Evolutionary conservation across 1,139 yeast species (phyloP).

Genomic region (Taphrina betulina): DNA sequence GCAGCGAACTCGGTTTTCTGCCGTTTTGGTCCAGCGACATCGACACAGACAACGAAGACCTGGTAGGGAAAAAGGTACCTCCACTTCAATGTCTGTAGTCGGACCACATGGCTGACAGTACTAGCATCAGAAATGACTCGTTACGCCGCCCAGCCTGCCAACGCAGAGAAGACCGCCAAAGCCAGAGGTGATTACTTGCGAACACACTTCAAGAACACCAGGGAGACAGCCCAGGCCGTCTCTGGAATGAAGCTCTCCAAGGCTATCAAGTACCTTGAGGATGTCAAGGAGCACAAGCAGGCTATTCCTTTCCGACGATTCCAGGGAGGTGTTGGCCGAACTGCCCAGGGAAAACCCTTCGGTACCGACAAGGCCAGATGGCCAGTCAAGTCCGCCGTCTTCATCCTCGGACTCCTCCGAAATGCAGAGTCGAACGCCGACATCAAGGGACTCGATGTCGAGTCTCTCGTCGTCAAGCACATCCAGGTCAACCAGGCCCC

Average conservation of each 20-base stretch:
- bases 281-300: constrained; percentile 97
- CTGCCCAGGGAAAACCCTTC: constrained; percentile 99
- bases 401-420: constrained; percentile 87
- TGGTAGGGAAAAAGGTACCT: too few relatives aligned
- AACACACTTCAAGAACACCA: constrained; percentile 99
- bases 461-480: constrained; percentile 92
- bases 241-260: constrained; percentile 95
- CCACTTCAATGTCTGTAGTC: too few relatives aligned
- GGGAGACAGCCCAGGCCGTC: constrained; percentile 98
- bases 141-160: constrained; percentile 52
- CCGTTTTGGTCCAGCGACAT: too few relatives aligned
- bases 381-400: constrained; percentile 99
- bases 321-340: constrained; percentile 95
- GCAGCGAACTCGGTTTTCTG: too few relatives aligned
- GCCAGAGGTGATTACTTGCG: constrained; percentile 99
- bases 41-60: too few relatives aligned
- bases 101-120: too few relatives aligned
- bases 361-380: constrained; percentile 98
- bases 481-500: constrained; percentile 99
- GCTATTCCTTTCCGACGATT: constrained; percentile 99
- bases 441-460: constrained; percentile 86
- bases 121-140: constrained; percentile 26
- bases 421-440: constrained; percentile 99
- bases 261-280: constrained; percentile 95
- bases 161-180: constrained; percentile 99